Percentiles rank a stretch among this genome's conserved stretches.
Evolutionary conservation across 2,329 filamentous ascomycete species (phyloP).

Genomic region (Neofusicoccum laricinum): DNA sequence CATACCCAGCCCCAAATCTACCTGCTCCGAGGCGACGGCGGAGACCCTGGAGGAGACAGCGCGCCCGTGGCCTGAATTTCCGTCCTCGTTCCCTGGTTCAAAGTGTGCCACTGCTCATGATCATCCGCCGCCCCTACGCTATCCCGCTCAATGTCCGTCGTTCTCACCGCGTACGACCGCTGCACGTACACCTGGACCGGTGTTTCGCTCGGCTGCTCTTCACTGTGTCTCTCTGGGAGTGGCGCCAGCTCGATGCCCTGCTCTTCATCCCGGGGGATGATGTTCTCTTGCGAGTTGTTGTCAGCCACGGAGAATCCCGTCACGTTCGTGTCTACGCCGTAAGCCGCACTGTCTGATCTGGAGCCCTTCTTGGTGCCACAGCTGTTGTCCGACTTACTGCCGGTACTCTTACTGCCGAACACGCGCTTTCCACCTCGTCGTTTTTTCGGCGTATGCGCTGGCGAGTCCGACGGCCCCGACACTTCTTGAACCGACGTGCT

Average conservation of each 20-base stretch:
- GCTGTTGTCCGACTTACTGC: neutral
- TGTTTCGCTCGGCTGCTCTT: neutral
- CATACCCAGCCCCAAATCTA: neutral
- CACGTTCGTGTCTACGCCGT: neutral
- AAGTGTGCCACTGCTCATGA: neutral
- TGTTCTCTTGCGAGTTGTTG: neutral
- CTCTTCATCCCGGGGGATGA: neutral
- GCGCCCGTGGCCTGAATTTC: neutral
- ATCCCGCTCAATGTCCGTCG: neutral
- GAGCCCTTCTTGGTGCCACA: neutral
- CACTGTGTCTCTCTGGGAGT: neutral
- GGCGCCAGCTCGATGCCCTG: neutral
- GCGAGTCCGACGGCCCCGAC: neutral
- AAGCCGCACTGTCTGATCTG: slow-evolving; percentile 1
- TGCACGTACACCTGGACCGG: neutral
- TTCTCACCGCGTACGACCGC: neutral
- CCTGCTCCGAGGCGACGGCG: neutral
- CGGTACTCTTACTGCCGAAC: neutral
- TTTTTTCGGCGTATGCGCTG: neutral
- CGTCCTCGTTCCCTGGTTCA: neutral
- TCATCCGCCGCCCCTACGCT: neutral
- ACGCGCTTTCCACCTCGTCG: neutral
- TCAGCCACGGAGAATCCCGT: neutral
- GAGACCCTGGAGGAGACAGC: neutral
- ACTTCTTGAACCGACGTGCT: neutral